A percentile compares a stretch with the other conserved stretches of the same genome.
Evolutionary conservation across 352 stramenopile species (phyloP).

Genomic region (Phytopythium vexans): DNA sequence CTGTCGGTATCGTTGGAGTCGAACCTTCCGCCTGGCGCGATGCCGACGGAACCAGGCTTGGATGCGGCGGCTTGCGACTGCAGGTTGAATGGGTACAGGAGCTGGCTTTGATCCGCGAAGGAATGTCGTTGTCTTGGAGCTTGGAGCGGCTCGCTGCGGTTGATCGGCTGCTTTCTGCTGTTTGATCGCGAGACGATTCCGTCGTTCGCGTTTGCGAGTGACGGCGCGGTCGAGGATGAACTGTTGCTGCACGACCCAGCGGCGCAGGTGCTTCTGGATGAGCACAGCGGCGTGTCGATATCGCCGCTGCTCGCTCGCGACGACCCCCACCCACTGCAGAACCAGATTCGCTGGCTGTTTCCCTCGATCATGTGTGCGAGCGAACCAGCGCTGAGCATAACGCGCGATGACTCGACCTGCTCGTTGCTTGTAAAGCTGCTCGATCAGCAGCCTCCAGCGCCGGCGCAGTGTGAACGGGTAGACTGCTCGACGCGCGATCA

Average conservation of each 20-base stretch:
- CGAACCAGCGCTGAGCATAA: slow-evolving; percentile 18
- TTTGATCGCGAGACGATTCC: slow-evolving; percentile 26
- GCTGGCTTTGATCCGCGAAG: too few relatives aligned
- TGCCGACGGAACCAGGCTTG: neutral
- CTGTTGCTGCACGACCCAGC: slow-evolving; percentile 47
- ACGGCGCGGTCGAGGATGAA: slow-evolving; percentile 25
- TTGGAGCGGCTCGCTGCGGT: neutral
- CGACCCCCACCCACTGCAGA: slow-evolving; percentile 20
- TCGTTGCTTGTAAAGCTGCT: slow-evolving; percentile 15
- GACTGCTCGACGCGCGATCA: slow-evolving; percentile 37
- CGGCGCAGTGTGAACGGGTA: slow-evolving; percentile 40
- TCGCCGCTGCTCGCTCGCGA: slow-evolving; percentile 19
- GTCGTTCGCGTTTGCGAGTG: slow-evolving; percentile 26
- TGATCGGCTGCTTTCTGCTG: slow-evolving; percentile 1
- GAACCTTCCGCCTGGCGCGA: neutral
- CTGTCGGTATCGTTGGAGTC: neutral
- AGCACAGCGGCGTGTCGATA: slow-evolving; percentile 16
- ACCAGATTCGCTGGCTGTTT: slow-evolving; percentile 6
- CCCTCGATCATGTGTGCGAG: neutral
- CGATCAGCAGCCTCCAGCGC: slow-evolving; percentile 21
- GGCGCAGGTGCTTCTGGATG: slow-evolving; percentile 46
- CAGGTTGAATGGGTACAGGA: too few relatives aligned
- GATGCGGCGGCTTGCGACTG: too few relatives aligned
- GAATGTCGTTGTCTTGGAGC: too few relatives aligned
- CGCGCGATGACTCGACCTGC: slow-evolving; percentile 17